phyloP scores from a whole-genome alignment of 2,329 filamentous ascomycete genomes.

The Zopfia rhizophila region DNA sequence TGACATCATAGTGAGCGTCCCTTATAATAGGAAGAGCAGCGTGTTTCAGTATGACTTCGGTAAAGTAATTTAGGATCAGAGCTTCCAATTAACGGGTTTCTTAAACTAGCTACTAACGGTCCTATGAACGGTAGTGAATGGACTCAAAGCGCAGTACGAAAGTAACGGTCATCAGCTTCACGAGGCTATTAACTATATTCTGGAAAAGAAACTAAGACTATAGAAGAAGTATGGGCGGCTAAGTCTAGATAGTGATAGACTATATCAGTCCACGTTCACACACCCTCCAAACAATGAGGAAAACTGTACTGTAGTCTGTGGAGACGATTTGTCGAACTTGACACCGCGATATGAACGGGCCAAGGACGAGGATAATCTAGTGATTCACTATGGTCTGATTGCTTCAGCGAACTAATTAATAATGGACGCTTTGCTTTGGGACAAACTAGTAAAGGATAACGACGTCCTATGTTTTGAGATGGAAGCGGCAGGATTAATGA shows the following conservation, averaged over 20 bases:
- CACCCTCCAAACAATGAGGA: conserved; percentile 16
- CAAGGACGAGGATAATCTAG: no score
- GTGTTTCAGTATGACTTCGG: conserved; percentile 47
- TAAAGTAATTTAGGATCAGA: conserved; percentile 22
- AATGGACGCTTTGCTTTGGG: not conserved
- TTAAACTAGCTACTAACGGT: conserved; percentile 25
- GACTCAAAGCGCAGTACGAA: conserved; percentile 30
- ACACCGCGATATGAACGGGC: conserved; percentile 20
- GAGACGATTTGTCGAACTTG: conserved; percentile 21
- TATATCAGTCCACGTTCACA: conserved; percentile 34
- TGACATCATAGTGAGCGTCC: conserved; percentile 39
- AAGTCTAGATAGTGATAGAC: conserved; percentile 31
- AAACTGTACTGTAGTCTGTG: conserved; percentile 26
- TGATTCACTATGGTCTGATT: no score
- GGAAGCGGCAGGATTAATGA: no score
- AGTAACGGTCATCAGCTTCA: conserved; percentile 22
- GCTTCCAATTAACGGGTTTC: conserved; percentile 25
- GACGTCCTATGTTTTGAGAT: conserved; percentile 10
- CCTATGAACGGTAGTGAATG: conserved; percentile 31
- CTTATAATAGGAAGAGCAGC: conserved; percentile 25
- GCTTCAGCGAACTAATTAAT: no score
- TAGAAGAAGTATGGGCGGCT: conserved; percentile 37
- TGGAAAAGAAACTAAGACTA: conserved; percentile 38
- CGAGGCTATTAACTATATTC: conserved; percentile 2
- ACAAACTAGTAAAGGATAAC: not conserved